These are phyloP conservation scores for Chrysanthemum seticuspe DNA, from an alignment of 129 eudicot genomes.

Conservation along the genomic window DNA sequence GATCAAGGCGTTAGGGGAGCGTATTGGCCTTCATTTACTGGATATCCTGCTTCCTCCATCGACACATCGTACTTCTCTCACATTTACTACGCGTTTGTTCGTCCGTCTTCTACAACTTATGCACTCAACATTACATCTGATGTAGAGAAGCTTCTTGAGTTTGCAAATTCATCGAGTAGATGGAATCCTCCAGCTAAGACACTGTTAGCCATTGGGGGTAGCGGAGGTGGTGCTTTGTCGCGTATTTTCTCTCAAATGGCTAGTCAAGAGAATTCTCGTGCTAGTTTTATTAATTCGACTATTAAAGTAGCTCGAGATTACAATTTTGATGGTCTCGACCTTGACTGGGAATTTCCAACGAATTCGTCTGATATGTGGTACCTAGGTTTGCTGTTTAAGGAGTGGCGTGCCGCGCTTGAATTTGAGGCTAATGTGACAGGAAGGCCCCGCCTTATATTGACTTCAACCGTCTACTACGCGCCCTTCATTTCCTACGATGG, in stretches of 20 bases:
- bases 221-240: constrained; percentile 39
- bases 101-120: constrained; percentile 33
- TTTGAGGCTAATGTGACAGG: constrained; percentile 22
- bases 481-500: constrained; percentile 16
- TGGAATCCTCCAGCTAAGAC: constrained; percentile 29
- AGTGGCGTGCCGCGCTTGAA: constrained; percentile 44
- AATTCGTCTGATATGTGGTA: constrained; percentile 34
- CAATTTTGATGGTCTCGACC: constrained; percentile 43
- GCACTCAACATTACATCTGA: constrained; percentile 32
- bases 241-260: constrained; percentile 38
- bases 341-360: constrained; percentile 47
- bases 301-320: constrained; percentile 37
- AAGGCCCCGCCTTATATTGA: constrained; percentile 28
- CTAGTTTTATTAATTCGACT: constrained; percentile 37
- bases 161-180: constrained; percentile 24
- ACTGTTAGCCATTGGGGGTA: constrained; percentile 40
- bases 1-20: constrained; percentile 39
- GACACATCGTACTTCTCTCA: constrained; percentile 41
- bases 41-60: constrained; percentile 41
- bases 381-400: constrained; percentile 35
- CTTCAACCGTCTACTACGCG: constrained; percentile 39
- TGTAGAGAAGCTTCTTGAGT: constrained; percentile 29
- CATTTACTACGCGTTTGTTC: constrained; percentile 39
- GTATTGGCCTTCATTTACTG: constrained; percentile 46
- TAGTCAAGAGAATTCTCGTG: constrained; percentile 25